phyloP scores from a whole-genome alignment of 225 moss, liverwort and hornwort species.

The Pseudisothecium myosuroides region DNA sequence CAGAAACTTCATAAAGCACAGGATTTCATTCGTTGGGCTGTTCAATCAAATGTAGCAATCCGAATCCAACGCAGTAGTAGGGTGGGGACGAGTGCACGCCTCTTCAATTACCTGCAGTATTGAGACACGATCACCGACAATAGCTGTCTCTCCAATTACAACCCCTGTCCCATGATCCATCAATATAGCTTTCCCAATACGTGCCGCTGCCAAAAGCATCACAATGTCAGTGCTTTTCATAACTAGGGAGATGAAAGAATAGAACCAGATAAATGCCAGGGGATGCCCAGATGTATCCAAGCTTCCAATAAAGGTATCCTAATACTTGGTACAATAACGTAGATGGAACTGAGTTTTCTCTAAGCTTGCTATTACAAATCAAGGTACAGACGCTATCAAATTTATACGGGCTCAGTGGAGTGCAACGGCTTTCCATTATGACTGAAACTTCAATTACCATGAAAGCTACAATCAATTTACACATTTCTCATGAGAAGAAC shows the following conservation, averaged over 20 bases:
- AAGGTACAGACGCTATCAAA: not conserved
- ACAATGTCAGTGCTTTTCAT: not conserved
- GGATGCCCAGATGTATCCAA: not conserved
- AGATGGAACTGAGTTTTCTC: not conserved
- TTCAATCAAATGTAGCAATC: not conserved
- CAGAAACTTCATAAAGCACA: not conserved
- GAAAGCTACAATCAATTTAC: not conserved
- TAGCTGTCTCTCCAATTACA: constrained; percentile 91
- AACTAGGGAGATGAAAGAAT: not conserved
- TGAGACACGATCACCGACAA: constrained; percentile 88
- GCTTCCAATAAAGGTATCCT: not conserved
- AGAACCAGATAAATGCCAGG: not conserved
- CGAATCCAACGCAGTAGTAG: not conserved
- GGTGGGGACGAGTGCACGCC: not conserved
- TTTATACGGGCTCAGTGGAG: not conserved
- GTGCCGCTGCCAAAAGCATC: constrained; percentile 47
- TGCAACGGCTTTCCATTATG: not conserved
- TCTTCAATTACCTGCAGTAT: constrained; percentile 58
- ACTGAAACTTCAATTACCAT: not conserved
- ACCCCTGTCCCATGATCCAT: constrained; percentile 95
- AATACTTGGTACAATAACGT: not conserved
- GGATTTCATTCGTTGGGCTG: not conserved
- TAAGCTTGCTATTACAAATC: not conserved
- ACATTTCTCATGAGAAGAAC: not conserved
- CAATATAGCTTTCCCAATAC: constrained; percentile 77